phyloP scores from a whole-genome alignment of 441 rosid species.

The Codiaeum variegatum region DNA sequence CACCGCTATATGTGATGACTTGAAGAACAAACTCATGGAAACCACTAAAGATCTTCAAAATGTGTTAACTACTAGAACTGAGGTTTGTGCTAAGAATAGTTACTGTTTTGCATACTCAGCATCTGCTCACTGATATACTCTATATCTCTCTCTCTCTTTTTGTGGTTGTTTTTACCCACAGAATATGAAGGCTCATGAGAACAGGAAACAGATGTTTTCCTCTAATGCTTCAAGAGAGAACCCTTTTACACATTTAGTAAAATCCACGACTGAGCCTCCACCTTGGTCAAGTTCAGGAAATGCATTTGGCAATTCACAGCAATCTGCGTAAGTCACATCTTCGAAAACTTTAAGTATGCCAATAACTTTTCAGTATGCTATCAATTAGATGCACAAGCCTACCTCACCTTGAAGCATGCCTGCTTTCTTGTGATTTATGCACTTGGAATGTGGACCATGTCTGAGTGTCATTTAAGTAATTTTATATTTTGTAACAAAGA shows the following conservation, averaged over 20 bases:
- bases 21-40: conserved; percentile 79
- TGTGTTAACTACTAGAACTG: conserved; percentile 77
- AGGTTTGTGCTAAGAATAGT: conserved; percentile 37
- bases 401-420: neutral
- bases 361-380: neutral
- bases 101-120: conserved; percentile 16
- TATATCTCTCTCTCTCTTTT: neutral
- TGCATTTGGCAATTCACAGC: conserved; percentile 40
- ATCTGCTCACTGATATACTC: neutral
- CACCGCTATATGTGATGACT: conserved; percentile 73
- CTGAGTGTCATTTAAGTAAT: neutral
- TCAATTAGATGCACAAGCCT: neutral
- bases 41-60: conserved; percentile 76
- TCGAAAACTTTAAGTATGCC: neutral
- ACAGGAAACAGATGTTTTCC: conserved; percentile 74
- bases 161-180: conserved; percentile 20
- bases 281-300: conserved; percentile 74
- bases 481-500: neutral
- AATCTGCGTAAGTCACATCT: conserved; percentile 41
- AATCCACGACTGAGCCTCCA: conserved; percentile 65
- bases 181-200: conserved; percentile 95
- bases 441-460: neutral
- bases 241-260: conserved; percentile 39
- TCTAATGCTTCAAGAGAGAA: conserved; percentile 60
- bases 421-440: neutral